phyloP scores from a whole-genome alignment of 345 rosid species.

The Eucalyptus virginea region DNA sequence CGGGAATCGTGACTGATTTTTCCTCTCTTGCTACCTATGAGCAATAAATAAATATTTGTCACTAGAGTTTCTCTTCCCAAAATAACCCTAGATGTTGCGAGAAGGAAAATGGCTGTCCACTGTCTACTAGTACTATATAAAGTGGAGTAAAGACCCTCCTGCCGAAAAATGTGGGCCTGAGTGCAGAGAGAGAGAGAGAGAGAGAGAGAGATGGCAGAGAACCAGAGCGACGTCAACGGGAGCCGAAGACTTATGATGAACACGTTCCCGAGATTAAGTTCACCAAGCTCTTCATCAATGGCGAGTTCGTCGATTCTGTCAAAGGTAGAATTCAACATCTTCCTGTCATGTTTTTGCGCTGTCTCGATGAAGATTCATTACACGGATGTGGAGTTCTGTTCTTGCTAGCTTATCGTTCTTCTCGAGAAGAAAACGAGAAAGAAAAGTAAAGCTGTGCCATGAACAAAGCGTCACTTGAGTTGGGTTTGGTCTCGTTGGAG shows the following conservation, averaged over 20 bases:
- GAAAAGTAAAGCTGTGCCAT: neutral
- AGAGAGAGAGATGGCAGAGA: slow-evolving; percentile 16
- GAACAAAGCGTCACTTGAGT: neutral
- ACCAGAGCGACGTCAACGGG: slow-evolving; percentile 12
- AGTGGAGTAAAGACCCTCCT: too few species aligned
- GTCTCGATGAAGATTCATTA: neutral
- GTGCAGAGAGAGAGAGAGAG: neutral
- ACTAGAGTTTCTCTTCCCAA: neutral
- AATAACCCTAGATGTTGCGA: neutral
- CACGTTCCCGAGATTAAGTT: slow-evolving; percentile 44
- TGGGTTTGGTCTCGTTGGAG: neutral
- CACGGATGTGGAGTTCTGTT: neutral
- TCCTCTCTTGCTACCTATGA: neutral
- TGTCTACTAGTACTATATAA: neutral
- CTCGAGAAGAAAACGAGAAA: neutral
- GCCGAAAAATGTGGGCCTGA: neutral
- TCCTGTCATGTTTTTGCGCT: neutral
- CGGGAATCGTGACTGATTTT: neutral
- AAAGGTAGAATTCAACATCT: slow-evolving; percentile 22
- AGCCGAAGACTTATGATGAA: neutral
- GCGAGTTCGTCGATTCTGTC: slow-evolving; percentile 46
- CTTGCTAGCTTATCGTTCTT: neutral
- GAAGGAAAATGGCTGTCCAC: neutral
- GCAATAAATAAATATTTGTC: neutral
- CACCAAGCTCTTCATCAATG: slow-evolving; percentile 61